Conservation (phyloP, 2,329 filamentous ascomycete genomes). For the Alternaria burnsii region DNA sequence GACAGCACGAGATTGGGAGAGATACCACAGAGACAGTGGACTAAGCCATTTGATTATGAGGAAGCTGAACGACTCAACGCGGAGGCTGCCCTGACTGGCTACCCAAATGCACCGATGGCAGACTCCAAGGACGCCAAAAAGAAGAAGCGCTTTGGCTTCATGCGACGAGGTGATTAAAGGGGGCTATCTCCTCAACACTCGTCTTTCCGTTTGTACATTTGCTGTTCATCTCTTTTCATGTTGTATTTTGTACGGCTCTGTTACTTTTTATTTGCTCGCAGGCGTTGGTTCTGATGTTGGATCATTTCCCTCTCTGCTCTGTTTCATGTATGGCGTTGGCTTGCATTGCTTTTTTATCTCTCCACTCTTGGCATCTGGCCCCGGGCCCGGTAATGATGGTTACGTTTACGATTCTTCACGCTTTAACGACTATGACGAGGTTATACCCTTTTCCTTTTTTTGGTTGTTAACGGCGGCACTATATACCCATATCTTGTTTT, state of each 20-base stretch:
- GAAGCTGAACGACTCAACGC: slow-evolving; percentile 53
- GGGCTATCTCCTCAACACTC: background rate
- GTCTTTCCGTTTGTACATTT: slow-evolving; percentile 8
- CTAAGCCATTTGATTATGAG: slow-evolving; percentile 53
- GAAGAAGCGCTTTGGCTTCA: slow-evolving; percentile 19
- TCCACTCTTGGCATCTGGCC: slow-evolving; percentile 10
- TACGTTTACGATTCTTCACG: slow-evolving; percentile 17
- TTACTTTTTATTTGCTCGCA: background rate
- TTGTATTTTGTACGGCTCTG: background rate
- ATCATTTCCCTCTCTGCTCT: slow-evolving; percentile 3
- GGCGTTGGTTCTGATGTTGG: background rate
- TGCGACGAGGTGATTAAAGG: slow-evolving; percentile 15
- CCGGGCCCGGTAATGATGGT: slow-evolving; percentile 15
- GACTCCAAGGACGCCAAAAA: slow-evolving; percentile 15
- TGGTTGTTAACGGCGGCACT: slow-evolving; percentile 16
- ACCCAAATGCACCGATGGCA: slow-evolving; percentile 16
- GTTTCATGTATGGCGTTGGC: background rate
- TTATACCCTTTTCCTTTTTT: slow-evolving; percentile 17
- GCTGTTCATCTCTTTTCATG: slow-evolving; percentile 1
- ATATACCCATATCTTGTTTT: slow-evolving; percentile 16
- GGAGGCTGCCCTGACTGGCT: slow-evolving; percentile 41
- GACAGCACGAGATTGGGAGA: slow-evolving; percentile 60
- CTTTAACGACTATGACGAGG: slow-evolving; percentile 16
- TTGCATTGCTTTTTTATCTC: slow-evolving; percentile 6
- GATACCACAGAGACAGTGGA: slow-evolving; percentile 57